A percentile compares a stretch with the other conserved stretches of the same genome.
phyloP scores from a whole-genome alignment of 2,329 filamentous ascomycete genomes.

The Tolypocladium album region DNA sequence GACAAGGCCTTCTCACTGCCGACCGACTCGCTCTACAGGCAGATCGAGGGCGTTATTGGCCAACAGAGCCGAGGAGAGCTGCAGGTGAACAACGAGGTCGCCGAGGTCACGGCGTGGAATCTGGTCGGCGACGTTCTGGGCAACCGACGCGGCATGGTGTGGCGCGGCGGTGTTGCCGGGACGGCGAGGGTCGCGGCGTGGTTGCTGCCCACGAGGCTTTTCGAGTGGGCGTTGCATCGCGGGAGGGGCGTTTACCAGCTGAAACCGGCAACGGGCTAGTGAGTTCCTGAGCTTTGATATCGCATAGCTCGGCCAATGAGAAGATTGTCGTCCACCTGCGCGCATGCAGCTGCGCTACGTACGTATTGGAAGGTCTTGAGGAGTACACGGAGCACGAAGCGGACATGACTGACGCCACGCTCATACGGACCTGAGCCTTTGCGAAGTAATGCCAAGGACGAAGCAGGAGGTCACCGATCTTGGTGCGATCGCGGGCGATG shows the following conservation, averaged over 20 bases:
- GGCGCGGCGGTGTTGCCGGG: not conserved
- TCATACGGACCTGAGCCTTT: too few species aligned
- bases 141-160: not conserved
- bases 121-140: not conserved
- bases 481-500: not conserved
- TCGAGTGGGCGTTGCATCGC: not conserved
- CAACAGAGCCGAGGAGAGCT: not conserved
- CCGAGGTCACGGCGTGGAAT: not conserved
- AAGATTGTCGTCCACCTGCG: not conserved
- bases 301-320: not conserved
- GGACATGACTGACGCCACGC: too few species aligned
- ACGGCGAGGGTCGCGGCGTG: not conserved
- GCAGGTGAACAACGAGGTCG: not conserved
- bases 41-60: not conserved
- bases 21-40: not conserved
- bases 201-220: not conserved
- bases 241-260: not conserved
- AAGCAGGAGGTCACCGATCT: not conserved
- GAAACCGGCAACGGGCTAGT: not conserved
- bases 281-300: too few species aligned
- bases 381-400: too few species aligned
- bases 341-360: not conserved
- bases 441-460: too few species aligned
- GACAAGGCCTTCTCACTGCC: not conserved
- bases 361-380: too few species aligned